Percentiles rank a stretch among this genome's conserved stretches.
Conservation (phyloP, 495 filamentous ascomycete species). For the Neurospora africana region DNA sequence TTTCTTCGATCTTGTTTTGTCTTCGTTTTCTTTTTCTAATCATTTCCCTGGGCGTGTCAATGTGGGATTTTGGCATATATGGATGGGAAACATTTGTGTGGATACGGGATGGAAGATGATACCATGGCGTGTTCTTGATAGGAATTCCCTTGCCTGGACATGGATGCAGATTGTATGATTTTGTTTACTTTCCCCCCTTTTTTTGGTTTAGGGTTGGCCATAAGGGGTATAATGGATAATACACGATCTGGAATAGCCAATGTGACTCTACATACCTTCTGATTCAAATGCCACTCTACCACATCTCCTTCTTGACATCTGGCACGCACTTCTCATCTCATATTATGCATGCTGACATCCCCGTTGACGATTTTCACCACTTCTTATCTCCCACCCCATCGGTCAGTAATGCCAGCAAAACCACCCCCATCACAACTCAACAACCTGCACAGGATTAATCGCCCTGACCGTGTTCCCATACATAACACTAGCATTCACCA, state of each 20-base stretch:
- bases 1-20: neutral
- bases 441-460: slow-evolving; percentile 36
- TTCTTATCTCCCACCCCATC: neutral
- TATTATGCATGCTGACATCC: neutral
- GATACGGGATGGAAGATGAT: neutral
- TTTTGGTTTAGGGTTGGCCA: neutral
- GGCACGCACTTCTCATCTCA: neutral
- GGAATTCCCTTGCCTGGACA: neutral
- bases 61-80: neutral
- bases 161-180: neutral
- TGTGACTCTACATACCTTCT: no score
- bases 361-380: neutral
- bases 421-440: slow-evolving; percentile 16
- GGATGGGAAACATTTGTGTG: neutral
- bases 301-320: neutral
- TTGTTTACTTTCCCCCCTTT: neutral
- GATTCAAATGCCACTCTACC: no score
- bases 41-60: neutral
- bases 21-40: neutral
- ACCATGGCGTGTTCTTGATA: neutral
- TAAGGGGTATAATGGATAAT: neutral
- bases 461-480: slow-evolving; percentile 55
- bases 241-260: neutral
- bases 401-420: accelerated
- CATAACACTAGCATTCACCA: slow-evolving; percentile 74